Conservation (phyloP, 495 filamentous ascomycete genomes). For the Penicillium cinerascens region DNA sequence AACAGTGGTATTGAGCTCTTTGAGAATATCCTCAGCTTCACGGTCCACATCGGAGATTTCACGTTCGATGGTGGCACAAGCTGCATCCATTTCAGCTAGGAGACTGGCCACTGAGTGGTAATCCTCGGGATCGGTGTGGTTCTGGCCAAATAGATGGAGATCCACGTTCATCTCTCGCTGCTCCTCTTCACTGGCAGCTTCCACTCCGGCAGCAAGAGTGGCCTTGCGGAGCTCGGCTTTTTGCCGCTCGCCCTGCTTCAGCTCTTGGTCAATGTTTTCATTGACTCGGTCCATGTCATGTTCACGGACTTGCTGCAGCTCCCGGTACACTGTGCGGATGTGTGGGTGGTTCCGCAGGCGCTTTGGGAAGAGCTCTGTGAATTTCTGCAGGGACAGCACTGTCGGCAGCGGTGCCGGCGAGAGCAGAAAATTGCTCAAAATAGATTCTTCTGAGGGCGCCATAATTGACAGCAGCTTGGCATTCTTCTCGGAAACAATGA, state of each 20-base stretch:
- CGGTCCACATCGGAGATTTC: conserved; percentile 61
- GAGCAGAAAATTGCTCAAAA: conserved; percentile 76
- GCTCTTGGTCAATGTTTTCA: conserved; percentile 64
- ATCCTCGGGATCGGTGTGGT: conserved; percentile 31
- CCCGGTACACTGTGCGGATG: conserved; percentile 71
- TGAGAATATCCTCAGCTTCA: conserved; percentile 58
- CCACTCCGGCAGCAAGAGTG: conserved; percentile 49
- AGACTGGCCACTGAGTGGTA: conserved; percentile 64
- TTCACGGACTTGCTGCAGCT: conserved; percentile 69
- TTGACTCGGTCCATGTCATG: conserved; percentile 64
- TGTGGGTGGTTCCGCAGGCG: conserved; percentile 66
- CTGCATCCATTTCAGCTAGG: conserved; percentile 62
- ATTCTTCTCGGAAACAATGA: background rate
- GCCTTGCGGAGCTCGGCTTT: conserved; percentile 58
- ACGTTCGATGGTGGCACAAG: conserved; percentile 59
- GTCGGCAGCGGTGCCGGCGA: conserved; percentile 68
- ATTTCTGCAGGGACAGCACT: conserved; percentile 68
- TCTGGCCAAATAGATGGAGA: conserved; percentile 66
- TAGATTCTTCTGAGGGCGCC: conserved; percentile 67
- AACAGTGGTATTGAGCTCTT: conserved; percentile 58
- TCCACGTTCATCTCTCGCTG: conserved; percentile 69
- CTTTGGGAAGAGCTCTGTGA: conserved; percentile 72
- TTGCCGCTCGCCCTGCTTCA: conserved; percentile 58
- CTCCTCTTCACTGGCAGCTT: conserved; percentile 52
- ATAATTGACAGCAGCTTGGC: conserved; percentile 34